Base-by-base conservation (phyloP, 1,139 yeast genomes). In the Eremothecium cymbalariae region DNA sequence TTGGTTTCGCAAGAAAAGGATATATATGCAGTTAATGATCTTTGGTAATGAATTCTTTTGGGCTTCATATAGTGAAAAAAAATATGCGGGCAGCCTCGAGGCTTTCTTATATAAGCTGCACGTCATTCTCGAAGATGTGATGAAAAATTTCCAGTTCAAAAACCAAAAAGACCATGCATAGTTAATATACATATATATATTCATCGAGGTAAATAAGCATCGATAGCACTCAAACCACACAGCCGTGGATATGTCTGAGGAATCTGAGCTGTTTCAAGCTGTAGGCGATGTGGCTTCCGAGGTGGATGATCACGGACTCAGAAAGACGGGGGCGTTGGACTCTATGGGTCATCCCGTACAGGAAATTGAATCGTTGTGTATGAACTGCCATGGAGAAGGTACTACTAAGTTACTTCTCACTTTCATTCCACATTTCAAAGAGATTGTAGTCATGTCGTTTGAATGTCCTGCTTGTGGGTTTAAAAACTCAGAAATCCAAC, bases 401-500 rank as follows among this genome's bases (percentile, higher is more conserved):
- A 67, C 68, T 33, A 90, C 98, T 11, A 67, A 94, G 48, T 59
- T 93, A 59, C 67, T 93, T 35, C 67, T 93, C 52, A 90, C 99
- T 11, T 69, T 77, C 41, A 93, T 93, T 48, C 99, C 99, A 8
- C 86, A 67, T 52, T 93, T 93, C 64, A 69, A 90, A 48, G 97
- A 93, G 59, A 76, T 93, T 40, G 84, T 93, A 39, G 60, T 93
- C 43, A 90, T 90, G 95, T 88, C 97, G 2, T 93, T 93, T 59
- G 83, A 77, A 46, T 93, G 99, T 62, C 90, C 94, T 26, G 95
- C 88, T 59, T 93, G 99, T 66, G 83, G 85, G 1, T 74, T 85
- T 55, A 82, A 80, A 59, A 90, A 86, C 65, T 74, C 86, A 32
- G 98, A 93, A 62, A 74, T 93, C 47, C 98, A 93, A 64, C 82